Evolutionary conservation across 805 yeast species (phyloP).

Genomic region (Pichia cephalocereana): DNA sequence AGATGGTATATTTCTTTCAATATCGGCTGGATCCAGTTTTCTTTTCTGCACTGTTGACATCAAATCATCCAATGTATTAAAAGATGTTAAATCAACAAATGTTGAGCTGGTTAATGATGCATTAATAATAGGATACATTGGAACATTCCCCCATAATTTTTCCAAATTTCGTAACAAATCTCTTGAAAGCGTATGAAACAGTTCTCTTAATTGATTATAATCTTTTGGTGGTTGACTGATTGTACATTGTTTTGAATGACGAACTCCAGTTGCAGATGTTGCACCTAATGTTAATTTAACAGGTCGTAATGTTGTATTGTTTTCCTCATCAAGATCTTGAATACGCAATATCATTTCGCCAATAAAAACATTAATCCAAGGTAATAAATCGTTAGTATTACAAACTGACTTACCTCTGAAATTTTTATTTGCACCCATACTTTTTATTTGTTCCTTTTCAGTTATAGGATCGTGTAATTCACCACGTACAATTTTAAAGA

Average conservation of each 20-base stretch:
- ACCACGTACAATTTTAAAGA: conserved; percentile 63
- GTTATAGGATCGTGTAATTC: conserved; percentile 42
- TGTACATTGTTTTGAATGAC: conserved; percentile 34
- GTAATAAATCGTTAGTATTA: conserved; percentile 45
- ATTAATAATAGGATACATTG: conserved; percentile 40
- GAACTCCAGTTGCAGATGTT: conserved; percentile 13
- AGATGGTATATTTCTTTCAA: neutral
- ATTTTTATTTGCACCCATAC: conserved; percentile 86
- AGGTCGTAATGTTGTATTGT: conserved; percentile 37
- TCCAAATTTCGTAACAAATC: conserved; percentile 12
- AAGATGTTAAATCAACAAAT: conserved; percentile 28
- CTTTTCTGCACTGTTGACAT: conserved; percentile 8
- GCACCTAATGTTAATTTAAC: conserved; percentile 40
- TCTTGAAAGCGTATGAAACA: conserved; percentile 16
- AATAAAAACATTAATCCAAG: conserved; percentile 78
- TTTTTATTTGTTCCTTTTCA: conserved; percentile 55
- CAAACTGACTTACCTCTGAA: conserved; percentile 50
- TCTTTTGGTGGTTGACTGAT: conserved; percentile 27
- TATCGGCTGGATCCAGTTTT: neutral
- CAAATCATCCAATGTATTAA: conserved; percentile 21
- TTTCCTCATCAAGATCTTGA: conserved; percentile 66
- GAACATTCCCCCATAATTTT: conserved; percentile 14
- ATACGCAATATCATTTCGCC: conserved; percentile 70
- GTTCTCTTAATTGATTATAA: conserved; percentile 28
- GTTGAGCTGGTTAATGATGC: conserved; percentile 45